Evolutionary conservation across 1,139 yeast genomes (phyloP).

Genomic region (Candida sanyaensis): DNA sequence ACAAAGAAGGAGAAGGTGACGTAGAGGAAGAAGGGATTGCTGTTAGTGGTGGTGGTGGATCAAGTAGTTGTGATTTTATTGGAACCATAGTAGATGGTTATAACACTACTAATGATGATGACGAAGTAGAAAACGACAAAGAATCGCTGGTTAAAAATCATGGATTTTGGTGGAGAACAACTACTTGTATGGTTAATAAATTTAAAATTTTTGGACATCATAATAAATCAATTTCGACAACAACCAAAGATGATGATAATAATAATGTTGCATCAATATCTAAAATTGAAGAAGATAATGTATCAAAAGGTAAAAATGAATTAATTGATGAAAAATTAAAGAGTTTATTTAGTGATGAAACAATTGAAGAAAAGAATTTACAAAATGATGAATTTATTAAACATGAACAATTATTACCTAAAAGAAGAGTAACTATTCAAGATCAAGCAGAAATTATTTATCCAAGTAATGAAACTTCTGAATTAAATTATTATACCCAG

Average conservation of each 20-base stretch:
- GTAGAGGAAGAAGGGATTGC: background rate
- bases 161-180: slow-evolving; percentile 2
- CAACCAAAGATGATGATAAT: background rate
- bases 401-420: slow-evolving; percentile 1
- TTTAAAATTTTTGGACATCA: background rate
- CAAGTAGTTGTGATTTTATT: background rate
- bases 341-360: slow-evolving; percentile 6
- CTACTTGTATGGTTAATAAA: background rate
- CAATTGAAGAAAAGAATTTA: slow-evolving; percentile 5
- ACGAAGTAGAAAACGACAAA: background rate
- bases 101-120: background rate
- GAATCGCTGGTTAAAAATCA: background rate
- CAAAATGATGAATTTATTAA: background rate
- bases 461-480: background rate
- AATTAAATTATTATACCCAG: background rate
- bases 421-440: slow-evolving; percentile 12
- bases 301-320: background rate
- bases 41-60: background rate
- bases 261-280: too few species aligned
- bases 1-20: background rate
- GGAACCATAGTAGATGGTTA: background rate
- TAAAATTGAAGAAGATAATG: background rate
- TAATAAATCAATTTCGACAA: background rate
- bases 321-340: slow-evolving; percentile 4
- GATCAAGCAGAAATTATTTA: slow-evolving; percentile 10